These are phyloP conservation scores for Solanum okadae DNA, from an alignment of 257 asterid species.

Conservation along the genomic window DNA sequence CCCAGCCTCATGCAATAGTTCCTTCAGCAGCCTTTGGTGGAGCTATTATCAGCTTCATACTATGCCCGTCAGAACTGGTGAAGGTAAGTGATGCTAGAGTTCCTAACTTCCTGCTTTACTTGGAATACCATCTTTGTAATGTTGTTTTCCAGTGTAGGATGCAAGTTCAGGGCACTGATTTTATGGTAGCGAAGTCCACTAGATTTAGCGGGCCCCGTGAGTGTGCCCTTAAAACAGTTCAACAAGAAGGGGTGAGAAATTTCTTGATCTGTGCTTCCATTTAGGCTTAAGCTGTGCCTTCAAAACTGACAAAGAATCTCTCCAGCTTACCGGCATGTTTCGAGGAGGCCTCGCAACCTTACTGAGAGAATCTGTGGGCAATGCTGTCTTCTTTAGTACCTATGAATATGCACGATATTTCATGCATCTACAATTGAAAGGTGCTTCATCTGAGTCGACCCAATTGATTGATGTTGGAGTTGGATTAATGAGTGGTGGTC, in stretches of 20 bases:
- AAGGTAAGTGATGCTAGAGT: constrained; percentile 42
- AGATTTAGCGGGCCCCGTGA: constrained; percentile 71
- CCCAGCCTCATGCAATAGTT: constrained; percentile 56
- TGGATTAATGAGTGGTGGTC: constrained; percentile 82
- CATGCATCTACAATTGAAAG: constrained; percentile 56
- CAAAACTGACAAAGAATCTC: constrained; percentile 28
- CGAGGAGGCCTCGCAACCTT: constrained; percentile 76
- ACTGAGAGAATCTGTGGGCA: constrained; percentile 73
- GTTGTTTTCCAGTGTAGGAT: constrained; percentile 88
- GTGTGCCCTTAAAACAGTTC: constrained; percentile 68
- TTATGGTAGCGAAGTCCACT: constrained; percentile 34
- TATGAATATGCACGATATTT: constrained; percentile 71
- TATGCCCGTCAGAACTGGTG: constrained; percentile 85
- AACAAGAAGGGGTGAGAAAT: constrained; percentile 73
- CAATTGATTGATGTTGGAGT: constrained; percentile 64
- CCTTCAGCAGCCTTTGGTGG: constrained; percentile 85
- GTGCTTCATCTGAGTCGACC: constrained; percentile 35
- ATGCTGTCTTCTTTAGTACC: constrained; percentile 75
- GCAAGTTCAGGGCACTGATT: constrained; percentile 89
- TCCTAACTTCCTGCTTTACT: neutral
- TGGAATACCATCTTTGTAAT: neutral
- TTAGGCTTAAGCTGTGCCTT: constrained; percentile 1
- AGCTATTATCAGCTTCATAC: constrained; percentile 65
- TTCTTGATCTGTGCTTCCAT: constrained; percentile 1
- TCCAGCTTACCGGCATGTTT: constrained; percentile 75